Evolutionary conservation across 2,329 filamentous ascomycete genomes (phyloP).

Genomic region (Fusarium abutilonis): DNA sequence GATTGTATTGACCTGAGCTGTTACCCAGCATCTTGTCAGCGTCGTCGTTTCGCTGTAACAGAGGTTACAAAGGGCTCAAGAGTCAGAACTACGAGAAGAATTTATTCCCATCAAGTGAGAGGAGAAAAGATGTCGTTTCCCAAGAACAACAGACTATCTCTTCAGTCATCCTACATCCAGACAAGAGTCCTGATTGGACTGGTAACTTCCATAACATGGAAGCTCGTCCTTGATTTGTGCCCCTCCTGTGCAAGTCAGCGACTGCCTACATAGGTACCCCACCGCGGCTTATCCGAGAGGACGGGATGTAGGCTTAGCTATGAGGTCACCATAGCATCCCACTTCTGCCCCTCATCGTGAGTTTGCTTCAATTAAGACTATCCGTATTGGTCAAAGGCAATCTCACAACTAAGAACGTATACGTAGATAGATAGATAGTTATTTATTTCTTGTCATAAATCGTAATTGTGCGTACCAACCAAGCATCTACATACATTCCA

Average conservation of each 20-base stretch:
- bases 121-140: too few relatives aligned
- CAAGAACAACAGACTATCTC: too few relatives aligned
- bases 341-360: conserved; percentile 7
- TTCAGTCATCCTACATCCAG: too few relatives aligned
- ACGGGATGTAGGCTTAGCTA: conserved; percentile 2
- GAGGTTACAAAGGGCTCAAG: too few relatives aligned
- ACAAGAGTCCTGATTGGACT: too few relatives aligned
- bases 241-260: conserved; percentile 1
- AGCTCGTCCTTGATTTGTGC: conserved; percentile 1
- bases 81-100: too few relatives aligned
- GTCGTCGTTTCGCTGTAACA: too few relatives aligned
- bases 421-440: too few relatives aligned
- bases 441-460: conserved; percentile 37
- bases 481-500: conserved; percentile 37
- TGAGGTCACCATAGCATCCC: conserved; percentile 27
- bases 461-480: conserved; percentile 32
- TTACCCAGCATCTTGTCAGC: too few relatives aligned
- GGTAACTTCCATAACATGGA: conserved; percentile 49
- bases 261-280: conserved; percentile 6
- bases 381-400: neutral
- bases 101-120: too few relatives aligned
- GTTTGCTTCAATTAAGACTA: neutral
- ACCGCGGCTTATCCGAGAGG: conserved; percentile 11
- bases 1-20: too few relatives aligned
- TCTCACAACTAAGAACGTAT: neutral